These are phyloP conservation scores for Aspergillus sclerotioniger DNA, from an alignment of 495 filamentous ascomycete species.

Conservation along the genomic window DNA sequence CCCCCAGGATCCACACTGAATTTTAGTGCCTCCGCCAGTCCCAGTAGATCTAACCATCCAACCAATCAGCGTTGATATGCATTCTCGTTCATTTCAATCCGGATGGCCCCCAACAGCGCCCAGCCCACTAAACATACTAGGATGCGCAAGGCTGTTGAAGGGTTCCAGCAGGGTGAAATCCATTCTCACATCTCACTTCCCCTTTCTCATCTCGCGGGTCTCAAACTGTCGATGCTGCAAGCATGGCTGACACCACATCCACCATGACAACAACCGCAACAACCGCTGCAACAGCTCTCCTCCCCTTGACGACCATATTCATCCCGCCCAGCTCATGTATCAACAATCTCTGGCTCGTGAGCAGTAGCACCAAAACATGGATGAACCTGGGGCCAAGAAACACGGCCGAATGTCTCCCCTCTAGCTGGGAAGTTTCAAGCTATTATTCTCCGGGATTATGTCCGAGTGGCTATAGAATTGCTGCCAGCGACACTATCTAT, in stretches of 20 bases:
- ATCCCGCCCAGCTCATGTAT: conserved; percentile 10
- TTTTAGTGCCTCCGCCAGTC: too few species aligned
- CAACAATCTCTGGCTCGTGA: conserved; percentile 8
- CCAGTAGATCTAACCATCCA: neutral
- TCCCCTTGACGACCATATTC: conserved; percentile 14
- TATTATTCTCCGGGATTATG: conserved; percentile 12
- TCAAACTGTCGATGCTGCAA: neutral
- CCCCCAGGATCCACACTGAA: too few species aligned
- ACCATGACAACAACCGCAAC: conserved; percentile 7
- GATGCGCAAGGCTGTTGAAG: neutral
- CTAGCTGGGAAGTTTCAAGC: conserved; percentile 7
- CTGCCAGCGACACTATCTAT: neutral
- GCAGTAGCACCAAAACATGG: conserved; percentile 6
- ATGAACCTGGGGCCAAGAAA: conserved; percentile 11
- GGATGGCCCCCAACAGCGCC: neutral
- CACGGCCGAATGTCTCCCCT: conserved; percentile 12
- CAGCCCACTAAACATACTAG: neutral
- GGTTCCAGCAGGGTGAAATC: neutral
- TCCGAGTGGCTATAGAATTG: conserved; percentile 7
- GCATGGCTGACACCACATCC: neutral
- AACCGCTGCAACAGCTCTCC: neutral
- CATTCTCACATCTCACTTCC: neutral
- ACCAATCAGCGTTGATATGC: neutral
- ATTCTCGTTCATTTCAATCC: neutral
- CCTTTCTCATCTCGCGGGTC: neutral